Base-by-base conservation (phyloP, 805 yeast species). In the Metschnikowia matae region DNA sequence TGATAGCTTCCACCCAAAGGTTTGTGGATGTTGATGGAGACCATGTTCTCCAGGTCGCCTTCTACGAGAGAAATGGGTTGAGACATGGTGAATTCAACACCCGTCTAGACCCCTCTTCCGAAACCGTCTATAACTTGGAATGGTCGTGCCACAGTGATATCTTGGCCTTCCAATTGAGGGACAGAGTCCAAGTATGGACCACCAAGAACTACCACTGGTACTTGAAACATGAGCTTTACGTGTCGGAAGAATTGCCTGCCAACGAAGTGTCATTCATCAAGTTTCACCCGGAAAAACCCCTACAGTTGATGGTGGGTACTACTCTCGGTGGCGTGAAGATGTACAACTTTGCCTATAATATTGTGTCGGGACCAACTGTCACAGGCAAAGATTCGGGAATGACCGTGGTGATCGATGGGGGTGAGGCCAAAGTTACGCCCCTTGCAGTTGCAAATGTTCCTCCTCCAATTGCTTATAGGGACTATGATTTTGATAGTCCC, bases 171-270 rank as follows among this genome's bases (percentile, higher is more conserved):
- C 83, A 80, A 38, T 72, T 87, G 29, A 54, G 67, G 1, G 77
- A 83, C 57, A 71, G 80, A 14, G 77, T 94, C n/a, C 95, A 87
- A 63, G 67, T 94, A 21, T 94, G 97, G 97, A 84, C 95, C 1
- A 76, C 87, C 3, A 90, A 88, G 63, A 94, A 94, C 67, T 94
- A 91, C 67, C 95, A 91, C 63, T 94, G 99, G 99, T 90, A 87
- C 67, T 75, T 91, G 58, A 94, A 94, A 62, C 95, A 87, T 66
- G 95, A 87, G 61, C 67, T 91, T 2, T 58, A 59, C 49, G 64
- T 73, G 8, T 55, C 60, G 32, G 35, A 34, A 1, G 64, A 61
- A 21, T 67, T 64, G 35, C 55, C 58, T 2, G 48, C 51, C 11
- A 64, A 66, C 41, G 62, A 66, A 35, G 67, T 79, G 21, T 17